Base-by-base conservation (phyloP, 2,329 filamentous ascomycete genomes). In the Beauveria sp. region DNA sequence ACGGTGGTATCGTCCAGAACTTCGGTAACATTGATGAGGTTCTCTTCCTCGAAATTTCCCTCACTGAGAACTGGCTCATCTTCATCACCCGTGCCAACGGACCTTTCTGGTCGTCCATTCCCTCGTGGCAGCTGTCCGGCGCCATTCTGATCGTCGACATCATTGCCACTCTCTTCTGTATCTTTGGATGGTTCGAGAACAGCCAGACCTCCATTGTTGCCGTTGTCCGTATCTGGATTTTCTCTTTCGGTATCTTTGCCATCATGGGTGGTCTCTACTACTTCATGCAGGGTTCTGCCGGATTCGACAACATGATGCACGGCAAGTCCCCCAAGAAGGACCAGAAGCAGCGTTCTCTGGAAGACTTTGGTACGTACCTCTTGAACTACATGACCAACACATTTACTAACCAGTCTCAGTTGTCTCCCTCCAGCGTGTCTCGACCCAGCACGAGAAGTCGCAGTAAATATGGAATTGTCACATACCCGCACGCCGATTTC, bases 61-160 rank as follows among this genome's bases (percentile, higher is more conserved):
- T 96, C 59, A 92, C 91, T 63, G 90, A 96, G 82, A 96, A 96
- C 80, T 96, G 92, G 91, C 84, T 96, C 57, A 96, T 96, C 77
- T 96, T 96, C 81, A 93, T 96, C 78, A 96, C 91, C 66, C 91
- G 92, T 82, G 89, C 91, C 77, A 92, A 92, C 76, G 91, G 91
- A 70, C 90, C 91, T 59, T 93, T 96, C 83, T 96, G 91, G 91
- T 92, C 89, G 3, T 92, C 89, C 26, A 84, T 91, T 62, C 91
- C 92, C 63, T 96, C 91, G 63, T 92, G 90, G 89, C 90, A 96
- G 76, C 81, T 96, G 50, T 75, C 81, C 60, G 87, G 87, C 64
- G 91, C 91, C 65, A 91, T 96, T 66, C 73, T 94, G 53, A 67
- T 91, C 55, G 91, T 96, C 70, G 91, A 96, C 71, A 82, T 94